Evolutionary conservation across 2,329 filamentous ascomycete species (phyloP).

Genomic region (Phyllosticta ampelicida): DNA sequence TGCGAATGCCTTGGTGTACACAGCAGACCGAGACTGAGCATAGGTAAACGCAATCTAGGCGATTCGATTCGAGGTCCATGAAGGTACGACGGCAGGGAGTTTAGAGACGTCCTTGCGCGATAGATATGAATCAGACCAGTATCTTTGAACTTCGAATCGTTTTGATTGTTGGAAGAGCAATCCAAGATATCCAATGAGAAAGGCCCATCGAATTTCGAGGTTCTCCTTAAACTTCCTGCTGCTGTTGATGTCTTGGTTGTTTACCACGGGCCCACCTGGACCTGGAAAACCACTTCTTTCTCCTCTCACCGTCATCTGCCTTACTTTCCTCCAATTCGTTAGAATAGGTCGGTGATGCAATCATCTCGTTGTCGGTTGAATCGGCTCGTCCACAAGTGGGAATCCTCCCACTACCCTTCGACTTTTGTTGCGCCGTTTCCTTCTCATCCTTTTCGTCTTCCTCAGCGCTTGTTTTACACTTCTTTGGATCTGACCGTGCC

Average conservation of each 20-base stretch:
- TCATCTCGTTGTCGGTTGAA: neutral
- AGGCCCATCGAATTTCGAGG: too few relatives aligned
- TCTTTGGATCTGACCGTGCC: neutral
- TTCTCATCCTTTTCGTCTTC: neutral
- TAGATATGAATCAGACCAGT: too few relatives aligned
- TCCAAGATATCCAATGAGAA: too few relatives aligned
- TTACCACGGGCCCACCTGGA: neutral
- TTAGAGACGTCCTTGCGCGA: too few relatives aligned
- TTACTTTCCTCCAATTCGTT: neutral
- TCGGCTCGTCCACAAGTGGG: neutral
- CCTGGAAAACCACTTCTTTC: neutral
- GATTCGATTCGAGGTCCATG: too few relatives aligned
- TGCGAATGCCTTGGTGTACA: too few relatives aligned
- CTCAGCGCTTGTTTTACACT: neutral
- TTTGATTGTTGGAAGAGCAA: too few relatives aligned
- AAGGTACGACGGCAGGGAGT: too few relatives aligned
- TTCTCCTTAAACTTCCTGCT: neutral
- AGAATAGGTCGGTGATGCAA: neutral
- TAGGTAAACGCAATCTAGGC: too few relatives aligned
- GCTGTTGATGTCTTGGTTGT: neutral
- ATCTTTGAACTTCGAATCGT: too few relatives aligned
- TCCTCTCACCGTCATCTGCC: neutral
- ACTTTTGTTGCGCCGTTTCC: neutral
- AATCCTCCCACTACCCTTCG: neutral
- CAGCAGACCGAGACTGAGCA: too few relatives aligned